Percentiles rank a stretch among this genome's conserved stretches.
These are phyloP conservation scores for Hysterium pulicare DNA, from an alignment of 2,329 filamentous ascomycete genomes.

Conservation along the genomic window DNA sequence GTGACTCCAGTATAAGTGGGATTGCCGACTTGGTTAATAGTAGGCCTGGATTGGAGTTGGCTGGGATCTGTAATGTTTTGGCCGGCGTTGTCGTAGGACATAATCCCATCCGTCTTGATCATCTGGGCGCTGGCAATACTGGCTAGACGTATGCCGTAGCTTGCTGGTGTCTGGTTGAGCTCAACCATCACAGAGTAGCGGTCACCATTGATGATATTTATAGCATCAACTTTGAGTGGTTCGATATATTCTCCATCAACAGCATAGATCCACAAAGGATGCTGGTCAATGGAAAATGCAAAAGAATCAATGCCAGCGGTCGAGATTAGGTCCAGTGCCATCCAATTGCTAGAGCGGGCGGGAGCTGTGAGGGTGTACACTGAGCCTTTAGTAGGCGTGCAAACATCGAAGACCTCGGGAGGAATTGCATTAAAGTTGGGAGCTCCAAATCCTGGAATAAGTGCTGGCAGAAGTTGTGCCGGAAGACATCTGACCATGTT, in stretches of 20 bases:
- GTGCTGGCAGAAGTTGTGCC: conserved; percentile 42
- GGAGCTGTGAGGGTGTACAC: conserved; percentile 44
- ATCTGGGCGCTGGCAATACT: conserved; percentile 52
- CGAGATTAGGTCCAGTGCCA: conserved; percentile 56
- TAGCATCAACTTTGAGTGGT: conserved; percentile 49
- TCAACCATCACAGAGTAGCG: conserved; percentile 53
- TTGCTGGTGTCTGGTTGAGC: conserved; percentile 43
- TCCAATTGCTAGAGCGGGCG: conserved; percentile 42
- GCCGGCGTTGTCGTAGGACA: conserved; percentile 39
- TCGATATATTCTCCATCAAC: conserved; percentile 55
- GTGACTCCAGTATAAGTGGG: conserved; percentile 33
- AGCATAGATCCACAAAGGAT: conserved; percentile 53
- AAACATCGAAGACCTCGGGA: conserved; percentile 36
- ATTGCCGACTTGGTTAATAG: conserved; percentile 50
- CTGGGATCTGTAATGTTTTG: too few relatives aligned
- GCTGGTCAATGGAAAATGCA: conserved; percentile 51
- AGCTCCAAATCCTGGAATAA: too few relatives aligned
- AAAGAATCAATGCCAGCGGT: conserved; percentile 47
- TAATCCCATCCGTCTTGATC: conserved; percentile 50
- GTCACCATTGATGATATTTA: conserved; percentile 51
- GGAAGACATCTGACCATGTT: conserved; percentile 37
- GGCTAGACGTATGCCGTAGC: conserved; percentile 56
- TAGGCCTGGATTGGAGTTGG: conserved; percentile 29
- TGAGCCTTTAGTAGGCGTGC: conserved; percentile 45
- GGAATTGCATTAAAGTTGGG: too few relatives aligned